Evolutionary conservation across 176 grass and related monocot species (phyloP).

Genomic region (Guadua angustifolia): DNA sequence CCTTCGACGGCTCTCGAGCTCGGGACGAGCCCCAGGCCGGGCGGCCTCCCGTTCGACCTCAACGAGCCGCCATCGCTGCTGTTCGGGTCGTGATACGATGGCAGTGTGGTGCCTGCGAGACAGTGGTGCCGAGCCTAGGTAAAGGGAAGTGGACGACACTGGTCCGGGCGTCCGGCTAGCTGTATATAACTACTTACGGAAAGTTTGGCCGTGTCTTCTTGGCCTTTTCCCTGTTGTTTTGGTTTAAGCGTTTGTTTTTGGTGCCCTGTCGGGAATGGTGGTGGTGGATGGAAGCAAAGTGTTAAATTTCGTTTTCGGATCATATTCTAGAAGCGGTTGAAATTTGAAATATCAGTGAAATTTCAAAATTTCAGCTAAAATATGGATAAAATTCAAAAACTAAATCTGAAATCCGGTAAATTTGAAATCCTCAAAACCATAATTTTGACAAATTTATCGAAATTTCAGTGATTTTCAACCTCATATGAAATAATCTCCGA

Average conservation of each 20-base stretch:
- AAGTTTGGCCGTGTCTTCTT: conserved; percentile 29
- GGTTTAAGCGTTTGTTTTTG: conserved; percentile 5
- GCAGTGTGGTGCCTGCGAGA: not conserved
- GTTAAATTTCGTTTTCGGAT: too few relatives aligned
- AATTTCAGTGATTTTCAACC: too few relatives aligned
- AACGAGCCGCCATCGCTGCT: conserved; percentile 64
- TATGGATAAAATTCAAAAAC: too few relatives aligned
- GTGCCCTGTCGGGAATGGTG: conserved; percentile 18
- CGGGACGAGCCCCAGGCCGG: not conserved
- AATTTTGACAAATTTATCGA: too few relatives aligned
- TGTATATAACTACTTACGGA: conserved; percentile 59
- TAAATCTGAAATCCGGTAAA: too few relatives aligned
- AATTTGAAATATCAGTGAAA: too few relatives aligned
- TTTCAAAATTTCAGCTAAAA: too few relatives aligned
- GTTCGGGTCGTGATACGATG: not conserved
- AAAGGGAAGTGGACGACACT: not conserved
- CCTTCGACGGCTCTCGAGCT: conserved; percentile 58
- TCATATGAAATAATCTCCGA: too few relatives aligned
- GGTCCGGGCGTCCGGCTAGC: conserved; percentile 3
- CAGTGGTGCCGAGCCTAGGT: not conserved
- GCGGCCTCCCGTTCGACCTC: conserved; percentile 60
- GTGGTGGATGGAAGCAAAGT: not conserved
- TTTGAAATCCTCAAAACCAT: too few relatives aligned
- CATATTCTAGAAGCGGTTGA: too few relatives aligned
- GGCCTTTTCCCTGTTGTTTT: not conserved